A percentile compares a stretch with the other conserved stretches of the same genome.
Conservation (phyloP, 257 asterid species). For the Ophiorrhiza pumila region DNA sequence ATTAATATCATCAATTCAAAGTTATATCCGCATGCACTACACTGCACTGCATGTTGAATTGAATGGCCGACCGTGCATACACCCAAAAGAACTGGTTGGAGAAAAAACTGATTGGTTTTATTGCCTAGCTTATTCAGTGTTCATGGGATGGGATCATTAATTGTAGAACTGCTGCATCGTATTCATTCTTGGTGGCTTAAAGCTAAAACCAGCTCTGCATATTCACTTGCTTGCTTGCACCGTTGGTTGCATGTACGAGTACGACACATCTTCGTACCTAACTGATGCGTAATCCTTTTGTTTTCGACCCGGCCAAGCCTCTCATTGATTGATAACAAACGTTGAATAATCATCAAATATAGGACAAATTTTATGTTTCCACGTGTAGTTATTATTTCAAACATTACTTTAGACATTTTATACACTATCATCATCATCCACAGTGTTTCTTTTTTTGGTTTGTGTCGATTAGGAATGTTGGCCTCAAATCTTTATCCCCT, state of each 20-base stretch:
- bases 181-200: too few relatives aligned
- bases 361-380: background rate
- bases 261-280: background rate
- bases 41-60: too few relatives aligned
- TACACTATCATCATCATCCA: background rate
- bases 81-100: too few relatives aligned
- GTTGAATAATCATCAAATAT: background rate
- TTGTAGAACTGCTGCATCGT: too few relatives aligned
- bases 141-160: too few relatives aligned
- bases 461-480: background rate
- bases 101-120: too few relatives aligned
- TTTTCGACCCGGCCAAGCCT: background rate
- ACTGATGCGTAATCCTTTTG: background rate
- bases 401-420: background rate
- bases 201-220: background rate
- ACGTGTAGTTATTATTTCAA: constrained; percentile 6
- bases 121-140: too few relatives aligned
- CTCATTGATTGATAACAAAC: background rate
- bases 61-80: too few relatives aligned
- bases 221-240: too few relatives aligned
- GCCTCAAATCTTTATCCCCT: constrained; percentile 1
- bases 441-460: background rate
- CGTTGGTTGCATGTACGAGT: too few relatives aligned
- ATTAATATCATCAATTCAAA: too few relatives aligned
- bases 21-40: too few relatives aligned